Percentiles rank a stretch among this genome's conserved stretches.
Evolutionary conservation across 2,329 filamentous ascomycete genomes (phyloP).

Genomic region (Phyllosticta citrichinensis): DNA sequence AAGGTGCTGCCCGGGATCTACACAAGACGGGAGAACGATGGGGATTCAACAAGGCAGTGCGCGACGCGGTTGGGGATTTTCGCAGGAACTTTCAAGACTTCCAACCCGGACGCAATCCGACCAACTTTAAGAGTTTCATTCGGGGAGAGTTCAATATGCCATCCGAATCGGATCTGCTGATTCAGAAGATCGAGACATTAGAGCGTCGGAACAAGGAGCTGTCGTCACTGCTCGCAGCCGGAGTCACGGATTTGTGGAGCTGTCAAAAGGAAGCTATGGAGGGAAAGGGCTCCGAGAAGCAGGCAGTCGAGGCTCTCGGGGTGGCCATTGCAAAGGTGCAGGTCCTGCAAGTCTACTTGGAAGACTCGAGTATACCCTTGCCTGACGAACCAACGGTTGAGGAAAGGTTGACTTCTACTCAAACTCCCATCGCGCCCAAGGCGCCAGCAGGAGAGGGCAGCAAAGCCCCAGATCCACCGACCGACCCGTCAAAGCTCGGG

Average conservation of each 20-base stretch:
- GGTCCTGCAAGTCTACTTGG: conserved; percentile 41
- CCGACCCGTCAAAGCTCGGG: background rate
- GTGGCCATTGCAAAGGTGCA: conserved; percentile 41
- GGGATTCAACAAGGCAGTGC: conserved; percentile 68
- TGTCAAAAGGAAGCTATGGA: conserved; percentile 46
- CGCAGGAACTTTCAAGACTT: conserved; percentile 62
- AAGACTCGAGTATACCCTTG: conserved; percentile 35
- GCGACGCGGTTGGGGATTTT: conserved; percentile 73
- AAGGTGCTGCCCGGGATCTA: conserved; percentile 66
- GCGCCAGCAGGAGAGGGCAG: background rate
- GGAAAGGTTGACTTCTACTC: conserved; percentile 1
- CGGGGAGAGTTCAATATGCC: conserved; percentile 19
- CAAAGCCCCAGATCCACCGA: conserved; percentile 14
- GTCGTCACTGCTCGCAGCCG: conserved; percentile 57
- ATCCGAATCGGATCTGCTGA: conserved; percentile 21
- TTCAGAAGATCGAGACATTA: conserved; percentile 32
- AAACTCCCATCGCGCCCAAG: background rate
- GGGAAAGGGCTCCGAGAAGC: conserved; percentile 19
- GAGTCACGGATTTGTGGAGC: conserved; percentile 52
- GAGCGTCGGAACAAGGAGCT: conserved; percentile 58
- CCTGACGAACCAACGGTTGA: conserved; percentile 27
- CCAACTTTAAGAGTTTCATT: conserved; percentile 23
- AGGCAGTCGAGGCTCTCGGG: conserved; percentile 32
- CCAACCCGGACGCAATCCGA: conserved; percentile 35
- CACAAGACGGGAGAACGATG: conserved; percentile 64